phyloP scores from a whole-genome alignment of 2,329 filamentous ascomycete genomes.

The Fusarium metavorans region DNA sequence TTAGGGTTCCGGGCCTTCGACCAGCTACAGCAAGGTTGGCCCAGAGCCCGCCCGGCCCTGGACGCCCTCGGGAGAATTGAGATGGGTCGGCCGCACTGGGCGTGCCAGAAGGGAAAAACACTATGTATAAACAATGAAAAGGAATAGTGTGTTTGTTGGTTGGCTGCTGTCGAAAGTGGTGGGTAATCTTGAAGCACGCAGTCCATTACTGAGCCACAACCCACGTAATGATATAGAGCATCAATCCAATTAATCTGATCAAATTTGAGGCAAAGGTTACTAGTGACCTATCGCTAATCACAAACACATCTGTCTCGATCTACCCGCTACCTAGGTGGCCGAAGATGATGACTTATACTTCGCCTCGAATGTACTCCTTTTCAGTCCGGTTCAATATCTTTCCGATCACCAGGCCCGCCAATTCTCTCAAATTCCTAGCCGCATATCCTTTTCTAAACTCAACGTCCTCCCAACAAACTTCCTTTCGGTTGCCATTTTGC shows the following conservation, averaged over 20 bases:
- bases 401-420: neutral
- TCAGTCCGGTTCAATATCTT: neutral
- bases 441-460: neutral
- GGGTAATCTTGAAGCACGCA: neutral
- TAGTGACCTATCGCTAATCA: neutral
- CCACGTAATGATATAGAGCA: neutral
- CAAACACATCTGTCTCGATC: neutral
- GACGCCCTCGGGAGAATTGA: neutral
- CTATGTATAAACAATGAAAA: neutral
- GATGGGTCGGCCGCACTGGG: neutral
- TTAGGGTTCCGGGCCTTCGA: neutral
- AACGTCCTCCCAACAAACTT: neutral
- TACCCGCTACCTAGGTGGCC: neutral
- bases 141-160: neutral
- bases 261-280: neutral
- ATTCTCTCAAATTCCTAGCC: neutral
- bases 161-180: neutral
- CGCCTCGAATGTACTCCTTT: neutral
- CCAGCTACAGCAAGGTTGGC: neutral
- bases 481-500: neutral
- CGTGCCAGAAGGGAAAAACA: neutral
- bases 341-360: neutral
- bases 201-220: neutral
- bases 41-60: neutral
- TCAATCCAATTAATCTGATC: neutral